These are phyloP conservation scores for Claviceps pusilla DNA, from an alignment of 2,329 filamentous ascomycete genomes.

Conservation along the genomic window DNA sequence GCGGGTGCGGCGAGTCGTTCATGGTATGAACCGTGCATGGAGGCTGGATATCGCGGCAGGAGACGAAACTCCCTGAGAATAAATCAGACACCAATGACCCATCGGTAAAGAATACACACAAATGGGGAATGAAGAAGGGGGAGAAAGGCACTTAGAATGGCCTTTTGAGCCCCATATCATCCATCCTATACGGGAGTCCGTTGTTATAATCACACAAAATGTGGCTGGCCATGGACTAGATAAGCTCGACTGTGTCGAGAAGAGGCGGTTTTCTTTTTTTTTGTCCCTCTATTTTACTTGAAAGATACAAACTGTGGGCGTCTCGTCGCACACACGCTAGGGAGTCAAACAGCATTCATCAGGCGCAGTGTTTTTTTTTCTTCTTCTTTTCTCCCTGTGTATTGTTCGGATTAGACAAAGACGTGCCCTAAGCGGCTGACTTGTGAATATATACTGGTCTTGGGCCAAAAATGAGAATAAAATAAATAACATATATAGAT, in stretches of 20 bases:
- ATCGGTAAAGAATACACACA: background rate
- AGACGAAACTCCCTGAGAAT: background rate
- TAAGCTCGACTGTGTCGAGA: background rate
- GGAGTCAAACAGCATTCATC: conserved; percentile 1
- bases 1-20: conserved; percentile 91
- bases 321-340: background rate
- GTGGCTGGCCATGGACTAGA: background rate
- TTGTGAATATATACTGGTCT: no score
- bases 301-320: background rate
- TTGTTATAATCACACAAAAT: background rate
- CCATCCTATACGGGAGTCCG: background rate
- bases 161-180: background rate
- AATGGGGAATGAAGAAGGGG: background rate
- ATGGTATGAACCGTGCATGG: conserved; percentile 43
- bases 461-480: no score
- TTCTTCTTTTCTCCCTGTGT: background rate
- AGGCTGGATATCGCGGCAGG: background rate
- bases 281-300: background rate
- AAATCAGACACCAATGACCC: background rate
- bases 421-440: background rate
- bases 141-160: no score
- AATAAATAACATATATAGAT: no score
- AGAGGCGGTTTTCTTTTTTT: background rate
- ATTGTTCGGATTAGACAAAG: background rate
- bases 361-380: background rate